phyloP scores from a whole-genome alignment of 2,329 filamentous ascomycete genomes.

The Herpotrichia juniperi region DNA sequence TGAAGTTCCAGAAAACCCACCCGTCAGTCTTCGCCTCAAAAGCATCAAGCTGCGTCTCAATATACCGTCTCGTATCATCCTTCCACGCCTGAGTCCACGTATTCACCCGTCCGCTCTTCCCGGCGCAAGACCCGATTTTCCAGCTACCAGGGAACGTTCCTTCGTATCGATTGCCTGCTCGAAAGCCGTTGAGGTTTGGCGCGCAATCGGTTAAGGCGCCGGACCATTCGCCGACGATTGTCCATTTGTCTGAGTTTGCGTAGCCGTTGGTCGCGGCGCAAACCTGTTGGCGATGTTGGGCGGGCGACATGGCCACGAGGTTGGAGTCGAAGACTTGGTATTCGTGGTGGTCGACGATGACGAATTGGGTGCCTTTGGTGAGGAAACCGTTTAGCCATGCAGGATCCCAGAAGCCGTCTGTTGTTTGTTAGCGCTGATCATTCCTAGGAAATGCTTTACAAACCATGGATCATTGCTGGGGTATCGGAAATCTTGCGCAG shows the following conservation, averaged over 20 bases:
- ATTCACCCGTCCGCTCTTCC: constrained; percentile 56
- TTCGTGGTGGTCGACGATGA: constrained; percentile 71
- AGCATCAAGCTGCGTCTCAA: constrained; percentile 61
- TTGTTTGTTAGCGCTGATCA: background rate
- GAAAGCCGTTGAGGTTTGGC: constrained; percentile 50
- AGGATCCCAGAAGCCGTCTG: constrained; percentile 61
- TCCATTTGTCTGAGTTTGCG: constrained; percentile 64
- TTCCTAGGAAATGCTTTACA: background rate
- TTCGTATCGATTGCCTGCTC: constrained; percentile 64
- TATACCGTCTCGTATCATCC: constrained; percentile 56
- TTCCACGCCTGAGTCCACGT: constrained; percentile 55
- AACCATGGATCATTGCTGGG: constrained; percentile 58
- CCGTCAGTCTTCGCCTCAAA: constrained; percentile 58
- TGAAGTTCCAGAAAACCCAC: constrained; percentile 66
- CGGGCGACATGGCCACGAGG: constrained; percentile 55
- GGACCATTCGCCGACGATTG: constrained; percentile 71
- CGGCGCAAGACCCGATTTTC: constrained; percentile 60
- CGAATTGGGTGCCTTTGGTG: constrained; percentile 56
- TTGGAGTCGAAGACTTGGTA: constrained; percentile 67
- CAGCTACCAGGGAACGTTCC: constrained; percentile 57
- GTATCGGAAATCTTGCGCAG: constrained; percentile 53
- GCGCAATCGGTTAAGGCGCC: constrained; percentile 68
- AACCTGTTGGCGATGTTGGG: constrained; percentile 61
- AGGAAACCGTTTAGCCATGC: constrained; percentile 66
- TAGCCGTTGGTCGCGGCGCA: constrained; percentile 61